Base-by-base conservation (phyloP, 2,329 filamentous ascomycete genomes). In the Alternaria brassicae region DNA sequence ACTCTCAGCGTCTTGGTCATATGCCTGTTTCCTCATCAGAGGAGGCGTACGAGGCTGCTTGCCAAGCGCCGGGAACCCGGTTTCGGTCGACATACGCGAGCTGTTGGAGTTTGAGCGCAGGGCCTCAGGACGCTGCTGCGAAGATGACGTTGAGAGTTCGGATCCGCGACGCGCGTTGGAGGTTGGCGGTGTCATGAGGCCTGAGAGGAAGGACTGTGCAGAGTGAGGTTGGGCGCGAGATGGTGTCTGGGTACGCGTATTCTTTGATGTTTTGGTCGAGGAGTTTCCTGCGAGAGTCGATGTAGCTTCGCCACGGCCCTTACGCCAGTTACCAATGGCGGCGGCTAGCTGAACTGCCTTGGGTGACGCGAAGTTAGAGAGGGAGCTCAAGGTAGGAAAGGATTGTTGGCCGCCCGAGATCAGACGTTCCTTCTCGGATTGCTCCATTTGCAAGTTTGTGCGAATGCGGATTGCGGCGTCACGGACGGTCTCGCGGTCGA, bases 271-370 rank as follows among this genome's bases (percentile, higher is more conserved):
- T 56, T 61, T 67, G 61, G 59, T 58, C 76, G 80, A 67, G 12
- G 52, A 36, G 32, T 36, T 63, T 9, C 71, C 70, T 45, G 69
- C 71, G n/a, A 78, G 72, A 12, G 82, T 79, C 51, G 86, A 82
- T 41, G 87, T 70, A 21, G 77, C 77, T 58, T 76, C 79, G 40
- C 81, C 79, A 62, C 81, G 79, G 23, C 85, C 86, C 75, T 90
- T 94, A 52, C 93, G 89, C 94, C 94, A 97, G 77, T 90, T 97
- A 45, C 92, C 93, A 87, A 93, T 96, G n/a, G 93, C 94, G n/a
- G 93, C 92, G n/a, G 92, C 92, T 23, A 97, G 90, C 74, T 96
- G 89, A 6, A 91, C 92, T 15, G 96, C 90, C 30, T 92, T 89
- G 4, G 93, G 94, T 2, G 92, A 91, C 10, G 91, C 89, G 63